Percentiles rank a stretch among this genome's conserved stretches.
Evolutionary conservation across 352 stramenopile species (phyloP).

Genomic region (Phytophthora boehmeriae): DNA sequence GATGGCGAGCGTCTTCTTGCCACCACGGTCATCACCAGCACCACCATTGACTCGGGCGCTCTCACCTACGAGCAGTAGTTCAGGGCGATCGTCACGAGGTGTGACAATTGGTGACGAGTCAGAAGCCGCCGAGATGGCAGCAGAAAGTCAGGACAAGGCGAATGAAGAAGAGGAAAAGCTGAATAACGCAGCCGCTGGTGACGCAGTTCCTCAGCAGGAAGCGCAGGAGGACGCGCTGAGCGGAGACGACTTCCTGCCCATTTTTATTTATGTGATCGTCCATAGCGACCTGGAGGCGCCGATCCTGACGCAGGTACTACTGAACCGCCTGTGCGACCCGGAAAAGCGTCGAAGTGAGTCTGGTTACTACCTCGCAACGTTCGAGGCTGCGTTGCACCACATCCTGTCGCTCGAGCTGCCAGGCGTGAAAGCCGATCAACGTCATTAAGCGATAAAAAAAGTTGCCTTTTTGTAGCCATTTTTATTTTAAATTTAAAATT

Average conservation of each 20-base stretch:
- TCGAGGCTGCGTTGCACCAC: conserved; percentile 81
- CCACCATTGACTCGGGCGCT: conserved; percentile 26
- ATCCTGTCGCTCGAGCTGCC: conserved; percentile 71
- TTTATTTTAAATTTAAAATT: too few species aligned
- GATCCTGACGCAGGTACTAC: conserved; percentile 82
- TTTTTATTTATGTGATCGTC: conserved; percentile 91
- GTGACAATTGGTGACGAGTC: conserved; percentile 33
- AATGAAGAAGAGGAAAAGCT: conserved; percentile 8
- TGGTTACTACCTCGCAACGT: conserved; percentile 89
- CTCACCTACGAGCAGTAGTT: conserved; percentile 31
- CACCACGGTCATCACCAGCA: conserved; percentile 17
- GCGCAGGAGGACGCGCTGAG: conserved; percentile 76
- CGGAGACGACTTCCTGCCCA: conserved; percentile 86
- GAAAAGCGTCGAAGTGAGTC: conserved; percentile 86
- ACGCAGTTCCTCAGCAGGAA: conserved; percentile 16
- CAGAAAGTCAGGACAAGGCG: conserved; percentile 9
- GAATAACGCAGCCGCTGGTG: conserved; percentile 16
- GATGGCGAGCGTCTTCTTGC: conserved; percentile 28
- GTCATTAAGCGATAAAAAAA: conserved; percentile 17
- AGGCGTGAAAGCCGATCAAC: conserved; percentile 17
- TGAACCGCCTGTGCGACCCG: conserved; percentile 84
- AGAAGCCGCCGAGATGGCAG: conserved; percentile 22
- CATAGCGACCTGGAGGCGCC: conserved; percentile 75
- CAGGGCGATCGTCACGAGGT: conserved; percentile 29
- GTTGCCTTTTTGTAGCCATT: too few species aligned